Evolutionary conservation across 331 rosid species (phyloP), one percentile per base, ranked within the genome.

Genomic region (Quercus phellos): DNA sequence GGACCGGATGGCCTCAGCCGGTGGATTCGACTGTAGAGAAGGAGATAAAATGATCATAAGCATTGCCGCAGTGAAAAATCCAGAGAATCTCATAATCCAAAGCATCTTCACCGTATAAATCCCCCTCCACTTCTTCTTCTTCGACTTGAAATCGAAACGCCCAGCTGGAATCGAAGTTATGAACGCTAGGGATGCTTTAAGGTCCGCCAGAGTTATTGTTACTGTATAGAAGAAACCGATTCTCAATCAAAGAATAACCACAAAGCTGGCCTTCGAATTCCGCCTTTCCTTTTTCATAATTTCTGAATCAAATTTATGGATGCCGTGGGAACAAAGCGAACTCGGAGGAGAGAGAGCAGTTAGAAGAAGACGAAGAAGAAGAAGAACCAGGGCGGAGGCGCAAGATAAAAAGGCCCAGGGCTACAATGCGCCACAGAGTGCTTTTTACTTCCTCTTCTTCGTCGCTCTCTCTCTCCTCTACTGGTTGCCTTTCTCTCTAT

Each of bases 1-100:
- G 55, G 98, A 91, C 68, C 95, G 90, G 80, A 93, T 93, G 54
- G 98, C 98, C 78, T 91, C 97, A 1, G 98, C 98, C 0, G 98
- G 98, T 7, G 89, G 94, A 22, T 85, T 88, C 0, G 98, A 90
- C 72, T 90, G 96, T 13, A 93, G 87, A 46, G 97, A 93, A 0
- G 97, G 98, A 50, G 93, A 90, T 70, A 93, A 86, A 55, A 93
- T 35, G 61, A 93, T 83, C 85, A 87, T 34, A 16, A 89, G 73
- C 97, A 91, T 90, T 77, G 89, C 97, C 27, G 93, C 92, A 27
- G 95, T 88, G 85, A 91, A 79, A 70, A 93, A 68, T 35, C 90
- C 89, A 4, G 98, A 90, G 13, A 93, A 83, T 82, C 80, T 81
- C 87, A 85, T 80, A 6, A 90, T 67, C 95, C 91, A 88, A 71